Evolutionary conservation across 208 protist species (phyloP), one percentile per base, ranked within the genome.

Genomic region (Trypanosoma grayi): DNA sequence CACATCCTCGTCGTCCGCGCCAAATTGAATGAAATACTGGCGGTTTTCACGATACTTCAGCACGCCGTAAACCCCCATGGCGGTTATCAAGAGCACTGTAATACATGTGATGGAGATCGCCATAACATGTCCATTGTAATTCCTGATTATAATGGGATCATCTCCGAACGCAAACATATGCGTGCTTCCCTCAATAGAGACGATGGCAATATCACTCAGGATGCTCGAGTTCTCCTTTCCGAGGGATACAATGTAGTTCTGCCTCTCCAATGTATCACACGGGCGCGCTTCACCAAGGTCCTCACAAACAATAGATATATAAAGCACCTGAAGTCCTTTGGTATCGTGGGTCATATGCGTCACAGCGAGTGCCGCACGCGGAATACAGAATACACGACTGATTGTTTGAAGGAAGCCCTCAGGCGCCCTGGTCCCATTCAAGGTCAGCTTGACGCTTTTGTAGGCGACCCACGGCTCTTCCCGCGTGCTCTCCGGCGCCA

Each of bases 11-110:
- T 89, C 84, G 30, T 85, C 81, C 25, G 84, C 60, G 11, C 77
- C 81, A 63, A 94, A 90, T 58, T 89, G 81, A 37, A 74, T 60
- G 48, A 91, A 87, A 67, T 92, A 85, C 51, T 90, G 73, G 11
- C 82, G 84, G 6, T 76, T 71, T 66, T 90, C 82, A 31, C 70
- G 70, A 60, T 90, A 94, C 58, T 83, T 87, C 18, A 78, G 30
- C 25, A 81, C 70, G 34, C 72, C 77, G 47, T 81, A 87, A 6
- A 77, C 71, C 0, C 73, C 58, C 51, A 89, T 60, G 14, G 61
- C 68, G 6, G 43, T 52, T 3, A 69, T 55, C 13, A 61, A 20
- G 4, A 87, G 18, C 22, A 77, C 46, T 14, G 71, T 78, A 13
- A 58, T 5, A 36, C 70, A 79, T 36, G 66, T 67, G 56, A 83